Conservation (phyloP, 129 eudicot genomes). For the sunflower (Helianthus annuus) region DNA sequence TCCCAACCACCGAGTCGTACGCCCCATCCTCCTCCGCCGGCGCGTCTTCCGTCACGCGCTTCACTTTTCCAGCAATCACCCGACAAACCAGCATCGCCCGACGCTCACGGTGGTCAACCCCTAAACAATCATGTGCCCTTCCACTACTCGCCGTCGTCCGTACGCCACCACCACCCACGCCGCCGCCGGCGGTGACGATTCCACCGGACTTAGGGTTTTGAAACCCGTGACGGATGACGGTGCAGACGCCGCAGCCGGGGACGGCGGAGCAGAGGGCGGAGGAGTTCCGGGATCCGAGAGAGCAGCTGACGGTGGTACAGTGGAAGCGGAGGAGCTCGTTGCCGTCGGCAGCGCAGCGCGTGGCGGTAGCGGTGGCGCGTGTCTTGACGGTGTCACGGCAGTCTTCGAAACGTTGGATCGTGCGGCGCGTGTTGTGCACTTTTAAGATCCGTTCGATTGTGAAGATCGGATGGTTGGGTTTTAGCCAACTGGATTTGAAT, state of each 20-base stretch:
- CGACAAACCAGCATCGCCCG: constrained; percentile 93
- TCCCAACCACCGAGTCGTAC: constrained; percentile 82
- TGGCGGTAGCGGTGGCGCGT: constrained; percentile 59
- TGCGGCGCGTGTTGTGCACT: constrained; percentile 75
- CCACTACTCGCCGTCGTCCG: constrained; percentile 90
- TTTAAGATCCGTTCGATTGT: constrained; percentile 80
- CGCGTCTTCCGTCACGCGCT: constrained; percentile 49
- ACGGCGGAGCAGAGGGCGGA: constrained; percentile 67
- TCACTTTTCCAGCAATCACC: constrained; percentile 76
- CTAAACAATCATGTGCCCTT: constrained; percentile 72
- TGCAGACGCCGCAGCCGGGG: constrained; percentile 69
- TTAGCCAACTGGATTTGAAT: constrained; percentile 95
- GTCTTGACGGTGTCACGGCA: constrained; percentile 72
- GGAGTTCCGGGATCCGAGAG: constrained; percentile 69
- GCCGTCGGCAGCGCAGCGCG: constrained; percentile 90
- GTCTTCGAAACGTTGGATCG: constrained; percentile 80
- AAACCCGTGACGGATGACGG: constrained; percentile 73
- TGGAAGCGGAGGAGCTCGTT: constrained; percentile 96
- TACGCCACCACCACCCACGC: constrained; percentile 41
- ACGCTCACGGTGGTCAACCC: constrained; percentile 38
- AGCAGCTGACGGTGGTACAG: constrained; percentile 72
- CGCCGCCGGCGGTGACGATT: constrained; percentile 21
- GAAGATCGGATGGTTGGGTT: constrained; percentile 68
- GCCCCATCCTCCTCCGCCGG: constrained; percentile 46
- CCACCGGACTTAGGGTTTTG: constrained; percentile 33